Percentiles rank a stretch among this genome's conserved stretches.
Evolutionary conservation across 1,284 basidiomycete genomes (phyloP).

Genomic region (Cerioporus squamosus): DNA sequence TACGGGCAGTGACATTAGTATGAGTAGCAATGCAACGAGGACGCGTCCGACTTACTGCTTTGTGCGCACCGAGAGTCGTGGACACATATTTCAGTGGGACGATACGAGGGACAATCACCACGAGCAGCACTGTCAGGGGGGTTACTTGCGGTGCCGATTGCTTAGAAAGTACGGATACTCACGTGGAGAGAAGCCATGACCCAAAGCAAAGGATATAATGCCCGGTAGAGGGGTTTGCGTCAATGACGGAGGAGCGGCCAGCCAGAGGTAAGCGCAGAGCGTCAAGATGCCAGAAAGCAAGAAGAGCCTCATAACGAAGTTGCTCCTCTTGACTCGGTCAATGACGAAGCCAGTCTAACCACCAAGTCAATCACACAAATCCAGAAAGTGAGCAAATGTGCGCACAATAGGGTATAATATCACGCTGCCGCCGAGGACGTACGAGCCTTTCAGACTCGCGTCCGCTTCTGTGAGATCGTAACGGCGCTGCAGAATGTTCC

Average conservation of each 20-base stretch:
- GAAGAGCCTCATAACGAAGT: conserved; percentile 63
- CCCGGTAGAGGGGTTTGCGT: conserved; percentile 66
- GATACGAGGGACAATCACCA: conserved; percentile 75
- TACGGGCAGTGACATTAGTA: conserved; percentile 27
- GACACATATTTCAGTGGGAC: conserved; percentile 75
- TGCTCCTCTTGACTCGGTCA: conserved; percentile 58
- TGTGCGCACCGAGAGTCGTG: conserved; percentile 80
- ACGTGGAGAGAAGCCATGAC: conserved; percentile 77
- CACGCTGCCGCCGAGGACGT: conserved; percentile 77
- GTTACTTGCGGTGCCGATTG: not conserved
- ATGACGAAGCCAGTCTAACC: conserved; percentile 66
- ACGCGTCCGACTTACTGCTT: conserved; percentile 56
- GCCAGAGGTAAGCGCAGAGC: conserved; percentile 66
- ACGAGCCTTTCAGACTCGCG: conserved; percentile 70
- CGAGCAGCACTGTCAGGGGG: conserved; percentile 59
- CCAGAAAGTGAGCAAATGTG: conserved; percentile 6
- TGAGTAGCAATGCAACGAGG: not conserved
- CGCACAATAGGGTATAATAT: conserved; percentile 73
- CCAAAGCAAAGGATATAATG: conserved; percentile 65
- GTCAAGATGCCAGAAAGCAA: conserved; percentile 67
- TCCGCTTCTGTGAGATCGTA: conserved; percentile 63
- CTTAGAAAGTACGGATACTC: conserved; percentile 31
- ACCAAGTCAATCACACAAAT: not conserved
- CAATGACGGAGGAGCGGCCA: conserved; percentile 59
- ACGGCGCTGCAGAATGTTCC: conserved; percentile 76